Evolutionary conservation across 345 rosid genomes (phyloP).

Genomic region (Salix udensis): DNA sequence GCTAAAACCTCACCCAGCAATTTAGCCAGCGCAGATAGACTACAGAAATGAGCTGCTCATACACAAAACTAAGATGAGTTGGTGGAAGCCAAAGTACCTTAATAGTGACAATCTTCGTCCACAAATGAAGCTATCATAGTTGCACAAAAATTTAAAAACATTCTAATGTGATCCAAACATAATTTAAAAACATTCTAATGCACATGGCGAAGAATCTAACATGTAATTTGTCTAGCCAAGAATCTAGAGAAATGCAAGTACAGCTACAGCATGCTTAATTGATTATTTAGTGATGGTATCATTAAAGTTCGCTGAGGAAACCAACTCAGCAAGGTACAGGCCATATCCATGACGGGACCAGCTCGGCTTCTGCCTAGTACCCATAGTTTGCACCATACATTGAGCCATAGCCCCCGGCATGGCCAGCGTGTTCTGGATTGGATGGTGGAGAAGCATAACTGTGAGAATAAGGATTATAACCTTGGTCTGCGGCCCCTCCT

Average conservation of each 20-base stretch:
- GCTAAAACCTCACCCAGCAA: background rate
- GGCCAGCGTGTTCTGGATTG: slow-evolving; percentile 53
- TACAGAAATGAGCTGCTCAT: too few relatives aligned
- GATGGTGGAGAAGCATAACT: slow-evolving; percentile 76
- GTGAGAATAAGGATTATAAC: slow-evolving; percentile 79
- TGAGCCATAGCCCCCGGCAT: slow-evolving; percentile 61
- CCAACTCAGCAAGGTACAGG: background rate
- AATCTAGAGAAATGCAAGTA: slow-evolving; percentile 6
- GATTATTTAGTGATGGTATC: slow-evolving; percentile 3
- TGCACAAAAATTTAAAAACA: background rate
- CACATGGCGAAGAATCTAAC: slow-evolving; percentile 8
- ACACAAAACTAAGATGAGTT: too few relatives aligned
- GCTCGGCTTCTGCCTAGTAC: slow-evolving; percentile 31
- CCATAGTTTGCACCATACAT: slow-evolving; percentile 73
- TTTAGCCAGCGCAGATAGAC: background rate
- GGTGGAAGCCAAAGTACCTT: background rate
- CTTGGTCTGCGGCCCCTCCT: slow-evolving; percentile 64
- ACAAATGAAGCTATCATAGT: background rate
- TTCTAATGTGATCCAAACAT: background rate
- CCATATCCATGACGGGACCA: background rate
- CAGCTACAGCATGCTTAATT: background rate
- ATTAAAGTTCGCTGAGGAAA: background rate
- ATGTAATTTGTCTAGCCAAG: background rate
- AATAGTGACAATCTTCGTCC: background rate
- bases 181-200: slow-evolving; percentile 4